A percentile compares a stretch with the other conserved stretches of the same genome.
phyloP scores from a whole-genome alignment of 164 flowering plant genomes.

The Vitis cinerea region DNA sequence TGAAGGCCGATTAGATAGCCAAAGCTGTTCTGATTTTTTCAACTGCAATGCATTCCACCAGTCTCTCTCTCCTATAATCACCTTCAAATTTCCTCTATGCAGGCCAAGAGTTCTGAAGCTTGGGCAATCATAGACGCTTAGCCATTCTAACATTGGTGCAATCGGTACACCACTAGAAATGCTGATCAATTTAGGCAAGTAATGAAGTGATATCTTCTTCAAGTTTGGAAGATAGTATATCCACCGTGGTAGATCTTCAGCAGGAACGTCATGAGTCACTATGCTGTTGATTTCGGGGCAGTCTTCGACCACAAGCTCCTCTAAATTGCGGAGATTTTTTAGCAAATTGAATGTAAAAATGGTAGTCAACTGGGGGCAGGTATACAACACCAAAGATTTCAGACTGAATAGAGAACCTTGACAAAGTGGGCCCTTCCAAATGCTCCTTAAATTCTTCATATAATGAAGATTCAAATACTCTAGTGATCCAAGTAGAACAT shows the following conservation, averaged over 20 bases:
- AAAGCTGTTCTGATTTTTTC: too few relatives aligned
- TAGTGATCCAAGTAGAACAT: not conserved
- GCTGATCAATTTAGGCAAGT: conserved; percentile 9
- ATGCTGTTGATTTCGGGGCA: not conserved
- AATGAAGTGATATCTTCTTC: conserved; percentile 7
- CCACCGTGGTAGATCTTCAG: not conserved
- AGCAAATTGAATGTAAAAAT: not conserved
- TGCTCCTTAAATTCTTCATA: conserved; percentile 1
- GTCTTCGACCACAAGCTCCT: conserved; percentile 6
- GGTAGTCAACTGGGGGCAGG: conserved; percentile 1
- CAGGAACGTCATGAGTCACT: not conserved
- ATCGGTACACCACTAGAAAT: conserved; percentile 1
- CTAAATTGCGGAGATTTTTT: not conserved
- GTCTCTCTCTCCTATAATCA: not conserved
- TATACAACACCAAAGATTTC: not conserved
- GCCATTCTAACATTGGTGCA: not conserved
- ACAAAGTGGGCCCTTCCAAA: not conserved
- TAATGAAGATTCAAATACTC: not conserved
- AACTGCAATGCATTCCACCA: conserved; percentile 12
- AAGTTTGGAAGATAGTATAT: conserved; percentile 4
- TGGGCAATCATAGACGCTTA: conserved; percentile 11
- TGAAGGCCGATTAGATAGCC: too few relatives aligned
- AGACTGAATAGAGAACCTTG: not conserved
- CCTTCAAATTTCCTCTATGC: not conserved
- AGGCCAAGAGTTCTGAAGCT: not conserved